Conservation (phyloP, 225 moss, liverwort and hornwort genomes). For the Pleurozium schreberi region DNA sequence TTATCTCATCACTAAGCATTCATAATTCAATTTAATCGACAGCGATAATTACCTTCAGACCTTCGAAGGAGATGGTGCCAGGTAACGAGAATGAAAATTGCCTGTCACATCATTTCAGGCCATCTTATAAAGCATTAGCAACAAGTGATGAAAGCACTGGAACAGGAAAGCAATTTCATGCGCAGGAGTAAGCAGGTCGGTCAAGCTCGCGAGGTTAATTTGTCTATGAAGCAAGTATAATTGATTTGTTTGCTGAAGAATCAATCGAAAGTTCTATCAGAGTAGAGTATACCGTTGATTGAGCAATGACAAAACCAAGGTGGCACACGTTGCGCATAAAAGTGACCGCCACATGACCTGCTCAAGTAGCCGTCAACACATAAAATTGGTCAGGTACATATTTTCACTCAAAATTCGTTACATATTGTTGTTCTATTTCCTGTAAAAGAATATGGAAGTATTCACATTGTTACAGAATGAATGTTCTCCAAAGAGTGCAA, state of each 20-base stretch:
- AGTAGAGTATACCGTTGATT: constrained; percentile 27
- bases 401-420: not conserved
- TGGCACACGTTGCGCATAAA: constrained; percentile 56
- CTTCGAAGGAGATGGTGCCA: constrained; percentile 64
- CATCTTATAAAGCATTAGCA: not conserved
- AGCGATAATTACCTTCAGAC: constrained; percentile 32
- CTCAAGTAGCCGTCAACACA: not conserved
- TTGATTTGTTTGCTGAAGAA: not conserved
- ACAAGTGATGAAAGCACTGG: not conserved
- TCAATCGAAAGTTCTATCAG: not conserved
- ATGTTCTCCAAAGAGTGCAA: not conserved
- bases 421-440: not conserved
- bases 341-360: constrained; percentile 87
- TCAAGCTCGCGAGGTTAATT: not conserved
- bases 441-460: not conserved
- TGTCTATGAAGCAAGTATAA: not conserved
- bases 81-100: constrained; percentile 64
- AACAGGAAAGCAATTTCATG: not conserved
- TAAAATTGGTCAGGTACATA: not conserved
- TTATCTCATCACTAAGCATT: not conserved
- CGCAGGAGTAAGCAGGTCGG: not conserved
- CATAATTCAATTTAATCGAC: not conserved
- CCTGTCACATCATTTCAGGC: constrained; percentile 15
- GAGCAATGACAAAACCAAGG: constrained; percentile 61
- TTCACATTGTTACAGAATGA: not conserved